Conservation (phyloP, 2,329 filamentous ascomycete genomes). For the Orbilia brochopaga region DNA sequence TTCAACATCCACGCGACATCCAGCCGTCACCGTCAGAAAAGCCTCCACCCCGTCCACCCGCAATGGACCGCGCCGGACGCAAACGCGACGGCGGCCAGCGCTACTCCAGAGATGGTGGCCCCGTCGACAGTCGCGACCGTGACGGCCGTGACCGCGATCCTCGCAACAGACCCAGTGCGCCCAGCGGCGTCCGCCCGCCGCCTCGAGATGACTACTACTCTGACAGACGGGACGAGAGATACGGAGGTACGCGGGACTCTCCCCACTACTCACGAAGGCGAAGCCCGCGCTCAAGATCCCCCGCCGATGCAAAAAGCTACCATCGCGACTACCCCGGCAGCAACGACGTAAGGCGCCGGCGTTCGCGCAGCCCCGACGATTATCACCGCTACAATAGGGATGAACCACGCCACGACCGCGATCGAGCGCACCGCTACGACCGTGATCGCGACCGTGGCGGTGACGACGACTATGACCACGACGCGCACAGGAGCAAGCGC, state of each 20-base stretch:
- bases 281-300: constrained; percentile 49
- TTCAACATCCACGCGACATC: constrained; percentile 5
- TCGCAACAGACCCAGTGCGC: background rate
- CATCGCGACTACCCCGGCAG: constrained; percentile 25
- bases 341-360: constrained; percentile 24
- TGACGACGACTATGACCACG: constrained; percentile 10
- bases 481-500: constrained; percentile 22
- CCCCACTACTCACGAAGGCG: constrained; percentile 47
- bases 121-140: constrained; percentile 5
- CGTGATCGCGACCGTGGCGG: background rate
- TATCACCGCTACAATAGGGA: no score
- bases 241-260: constrained; percentile 47
- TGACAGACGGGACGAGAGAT: constrained; percentile 33
- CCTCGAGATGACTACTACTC: constrained; percentile 42
- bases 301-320: constrained; percentile 41
- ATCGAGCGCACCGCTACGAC: constrained; percentile 29
- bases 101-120: constrained; percentile 14
- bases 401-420: background rate
- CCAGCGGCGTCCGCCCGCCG: constrained; percentile 9
- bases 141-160: constrained; percentile 8
- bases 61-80: constrained; percentile 38
- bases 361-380: constrained; percentile 39
- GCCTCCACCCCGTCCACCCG: background rate
- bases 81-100: constrained; percentile 29
- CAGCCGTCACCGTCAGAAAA: background rate